phyloP scores from a whole-genome alignment of 1,284 basidiomycete species.

The Ganoderma lingzhi region DNA sequence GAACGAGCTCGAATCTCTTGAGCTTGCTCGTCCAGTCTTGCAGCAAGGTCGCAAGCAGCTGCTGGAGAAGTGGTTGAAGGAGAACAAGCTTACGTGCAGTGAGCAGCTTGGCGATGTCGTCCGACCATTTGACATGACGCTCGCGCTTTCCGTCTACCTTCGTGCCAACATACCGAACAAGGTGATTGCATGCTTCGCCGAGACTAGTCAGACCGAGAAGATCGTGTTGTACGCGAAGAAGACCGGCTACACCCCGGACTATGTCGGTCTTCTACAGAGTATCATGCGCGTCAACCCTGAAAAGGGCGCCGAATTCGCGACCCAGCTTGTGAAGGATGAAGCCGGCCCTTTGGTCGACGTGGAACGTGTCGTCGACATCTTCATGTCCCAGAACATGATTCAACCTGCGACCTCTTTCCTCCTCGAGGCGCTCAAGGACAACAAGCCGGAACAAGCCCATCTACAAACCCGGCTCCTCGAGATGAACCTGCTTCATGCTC shows the following conservation, averaged over 20 bases:
- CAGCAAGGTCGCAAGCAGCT: constrained; percentile 98
- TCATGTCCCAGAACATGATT: constrained; percentile 99
- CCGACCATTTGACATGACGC: constrained; percentile 94
- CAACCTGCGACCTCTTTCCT: constrained; percentile 99
- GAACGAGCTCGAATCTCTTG: constrained; percentile 96
- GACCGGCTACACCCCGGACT: constrained; percentile 95
- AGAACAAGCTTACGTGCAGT: constrained; percentile 99
- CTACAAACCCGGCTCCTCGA: constrained; percentile 97
- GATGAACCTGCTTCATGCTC: constrained; percentile 98
- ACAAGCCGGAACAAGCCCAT: constrained; percentile 97
- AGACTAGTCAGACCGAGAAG: constrained; percentile 99
- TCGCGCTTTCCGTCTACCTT: constrained; percentile 98
- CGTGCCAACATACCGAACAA: constrained; percentile 99
- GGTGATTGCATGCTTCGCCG: constrained; percentile 98
- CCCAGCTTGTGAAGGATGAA: constrained; percentile 96
- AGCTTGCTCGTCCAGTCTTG: constrained; percentile 95
- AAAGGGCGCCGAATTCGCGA: constrained; percentile 98
- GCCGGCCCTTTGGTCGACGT: constrained; percentile 93
- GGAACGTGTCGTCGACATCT: constrained; percentile 97
- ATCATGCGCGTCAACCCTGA: constrained; percentile 97
- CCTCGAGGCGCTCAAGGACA: constrained; percentile 98
- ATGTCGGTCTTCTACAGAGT: constrained; percentile 95
- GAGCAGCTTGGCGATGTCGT: constrained; percentile 99
- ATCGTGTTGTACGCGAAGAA: constrained; percentile 99
- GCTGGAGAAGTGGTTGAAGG: constrained; percentile 99